These are phyloP conservation scores for Penicillium sp. DNA, from an alignment of 2,329 filamentous ascomycete species.

Conservation along the genomic window DNA sequence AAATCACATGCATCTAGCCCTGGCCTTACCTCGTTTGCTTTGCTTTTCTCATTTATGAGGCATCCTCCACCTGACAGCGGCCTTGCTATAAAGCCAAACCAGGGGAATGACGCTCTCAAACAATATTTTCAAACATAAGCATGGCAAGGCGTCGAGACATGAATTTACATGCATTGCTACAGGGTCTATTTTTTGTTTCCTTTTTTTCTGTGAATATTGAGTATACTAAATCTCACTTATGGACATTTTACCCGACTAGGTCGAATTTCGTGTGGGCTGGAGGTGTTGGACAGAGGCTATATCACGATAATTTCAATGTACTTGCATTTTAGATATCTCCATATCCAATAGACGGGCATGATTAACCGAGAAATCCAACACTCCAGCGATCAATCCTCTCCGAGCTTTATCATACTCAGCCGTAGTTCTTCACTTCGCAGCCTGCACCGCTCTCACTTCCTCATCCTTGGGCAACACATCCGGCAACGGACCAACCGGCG, in stretches of 20 bases:
- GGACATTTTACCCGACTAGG: neutral
- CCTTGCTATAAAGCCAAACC: conserved; percentile 12
- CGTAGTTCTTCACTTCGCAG: neutral
- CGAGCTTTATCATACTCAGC: neutral
- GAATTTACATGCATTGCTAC: conserved; percentile 25
- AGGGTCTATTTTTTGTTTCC: conserved; percentile 25
- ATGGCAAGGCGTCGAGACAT: conserved; percentile 37
- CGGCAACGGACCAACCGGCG: conserved; percentile 80
- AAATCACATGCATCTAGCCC: conserved; percentile 15
- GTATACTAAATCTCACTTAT: neutral
- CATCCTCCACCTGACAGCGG: conserved; percentile 7
- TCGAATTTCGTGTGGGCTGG: neutral
- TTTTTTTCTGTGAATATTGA: conserved; percentile 22
- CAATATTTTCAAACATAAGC: conserved; percentile 25
- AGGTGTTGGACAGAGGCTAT: neutral
- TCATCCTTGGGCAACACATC: conserved; percentile 76
- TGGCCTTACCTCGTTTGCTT: neutral
- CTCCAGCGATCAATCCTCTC: neutral
- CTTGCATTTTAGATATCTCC: neutral
- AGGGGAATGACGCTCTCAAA: conserved; percentile 10
- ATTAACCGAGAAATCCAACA: neutral
- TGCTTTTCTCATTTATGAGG: neutral
- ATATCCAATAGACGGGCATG: neutral
- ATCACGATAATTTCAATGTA: neutral
- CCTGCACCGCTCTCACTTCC: conserved; percentile 61